Base-by-base conservation (phyloP, 2,329 filamentous ascomycete species). In the Clarireedia sp. region DNA sequence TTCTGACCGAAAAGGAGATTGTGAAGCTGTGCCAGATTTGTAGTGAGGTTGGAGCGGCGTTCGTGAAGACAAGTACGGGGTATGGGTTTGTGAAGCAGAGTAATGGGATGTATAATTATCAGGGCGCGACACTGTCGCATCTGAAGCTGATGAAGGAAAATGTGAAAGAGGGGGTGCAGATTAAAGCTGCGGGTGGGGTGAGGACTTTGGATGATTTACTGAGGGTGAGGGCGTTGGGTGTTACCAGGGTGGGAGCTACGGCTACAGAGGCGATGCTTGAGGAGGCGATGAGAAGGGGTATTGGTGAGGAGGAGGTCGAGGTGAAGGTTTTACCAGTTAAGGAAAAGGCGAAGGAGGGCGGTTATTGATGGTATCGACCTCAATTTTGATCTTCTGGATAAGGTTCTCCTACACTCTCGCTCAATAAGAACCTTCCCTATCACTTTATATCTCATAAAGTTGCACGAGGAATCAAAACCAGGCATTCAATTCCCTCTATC, bases 31-130 rank as follows among this genome's bases (percentile, higher is more conserved):
- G 80, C 62, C 62, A 75, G 64, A 80, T 83, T 29, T 83, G 81
- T 63, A 75, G 75, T 0, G 64, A 70, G 0, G 37, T 79, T 0
- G 68, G 67, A 0, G 80, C 83, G 0, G 79, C 74, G 0, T 84
- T 81, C 55, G 74, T 83, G 60, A 83, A 83, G 70, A 83, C 81
- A 0, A 80, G 78, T 1, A 82, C 80, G 0, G 80, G 81, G 0
- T 83, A 81, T 60, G 80, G 79, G 0, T 82, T 83, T 44, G 77
- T 81, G 14, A 83, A 82, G 67, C 75, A 77, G 64, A 38, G 65
- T 0, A 70, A 74, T 57, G 79, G 78, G 0, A 64, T 69, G 45
- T 83, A 82, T 58, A 73, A 70, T 7, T 82, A 80, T 65, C 70
- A 72, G 12, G 80, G 79, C 0, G 78, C 79, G 0, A 82, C 78